Evolutionary conservation across 352 stramenopile species (phyloP).

Genomic region (Phytophthora litchii): DNA sequence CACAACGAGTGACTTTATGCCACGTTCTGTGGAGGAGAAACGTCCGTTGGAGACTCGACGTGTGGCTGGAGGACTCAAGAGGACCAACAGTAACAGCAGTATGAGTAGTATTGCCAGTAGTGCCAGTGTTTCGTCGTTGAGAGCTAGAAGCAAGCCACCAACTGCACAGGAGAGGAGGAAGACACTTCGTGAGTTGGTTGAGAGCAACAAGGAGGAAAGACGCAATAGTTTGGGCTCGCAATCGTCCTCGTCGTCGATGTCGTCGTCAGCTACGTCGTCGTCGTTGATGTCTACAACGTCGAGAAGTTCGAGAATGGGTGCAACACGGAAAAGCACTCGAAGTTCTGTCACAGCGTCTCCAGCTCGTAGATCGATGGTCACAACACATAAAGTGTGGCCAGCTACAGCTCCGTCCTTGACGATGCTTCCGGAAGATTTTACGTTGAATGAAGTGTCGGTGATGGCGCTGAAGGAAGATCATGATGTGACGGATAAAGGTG

Average conservation of each 20-base stretch:
- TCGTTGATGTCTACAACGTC: conserved; percentile 40
- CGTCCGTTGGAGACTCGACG: conserved; percentile 36
- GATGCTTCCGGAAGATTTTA: conserved; percentile 52
- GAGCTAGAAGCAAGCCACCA: conserved; percentile 20
- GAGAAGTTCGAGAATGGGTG: conserved; percentile 21
- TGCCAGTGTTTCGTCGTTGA: conserved; percentile 28
- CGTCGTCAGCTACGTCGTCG: conserved; percentile 44
- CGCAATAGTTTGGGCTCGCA: conserved; percentile 57
- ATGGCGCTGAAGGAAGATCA: conserved; percentile 76
- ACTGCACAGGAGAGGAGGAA: conserved; percentile 34
- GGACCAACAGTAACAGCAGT: conserved; percentile 43
- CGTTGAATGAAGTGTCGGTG: conserved; percentile 45
- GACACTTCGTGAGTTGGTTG: conserved; percentile 49
- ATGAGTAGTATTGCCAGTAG: conserved; percentile 38
- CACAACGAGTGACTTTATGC: conserved; percentile 20
- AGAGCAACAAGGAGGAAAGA: conserved; percentile 44
- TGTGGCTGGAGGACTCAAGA: conserved; percentile 10
- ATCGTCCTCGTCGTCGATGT: conserved; percentile 57
- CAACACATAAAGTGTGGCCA: conserved; percentile 48
- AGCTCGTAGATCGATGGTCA: conserved; percentile 16
- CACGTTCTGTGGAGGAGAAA: conserved; percentile 24
- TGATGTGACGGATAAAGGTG: conserved; percentile 59
- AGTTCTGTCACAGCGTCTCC: conserved; percentile 14
- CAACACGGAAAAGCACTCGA: conserved; percentile 8
- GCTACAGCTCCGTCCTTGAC: conserved; percentile 27